Conservation (phyloP, 2,329 filamentous ascomycete genomes). For the Dactylellina cionopaga region DNA sequence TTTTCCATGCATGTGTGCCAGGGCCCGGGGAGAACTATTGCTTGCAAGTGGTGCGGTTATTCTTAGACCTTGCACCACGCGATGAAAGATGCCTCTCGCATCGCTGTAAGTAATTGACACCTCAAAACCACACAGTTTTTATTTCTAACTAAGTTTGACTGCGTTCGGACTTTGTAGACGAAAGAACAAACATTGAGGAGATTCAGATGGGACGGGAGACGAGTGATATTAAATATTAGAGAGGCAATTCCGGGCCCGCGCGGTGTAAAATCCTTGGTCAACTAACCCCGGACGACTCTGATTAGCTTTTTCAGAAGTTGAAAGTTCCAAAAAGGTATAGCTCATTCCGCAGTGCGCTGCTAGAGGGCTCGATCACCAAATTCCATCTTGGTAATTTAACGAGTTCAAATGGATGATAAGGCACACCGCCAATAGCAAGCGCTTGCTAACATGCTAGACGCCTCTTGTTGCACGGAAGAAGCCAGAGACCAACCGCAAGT, state of each 20-base stretch:
- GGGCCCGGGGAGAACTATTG: neutral
- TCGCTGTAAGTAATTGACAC: too few relatives aligned
- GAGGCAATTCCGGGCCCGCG: conserved; percentile 27
- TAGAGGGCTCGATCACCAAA: conserved; percentile 38
- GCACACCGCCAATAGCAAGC: conserved; percentile 23
- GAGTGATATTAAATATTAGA: conserved; percentile 5
- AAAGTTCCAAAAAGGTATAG: conserved; percentile 30
- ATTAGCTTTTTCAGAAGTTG: conserved; percentile 40
- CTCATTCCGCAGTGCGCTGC: neutral
- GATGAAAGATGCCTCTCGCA: too few relatives aligned
- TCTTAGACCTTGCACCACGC: too few relatives aligned
- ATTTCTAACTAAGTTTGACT: too few relatives aligned
- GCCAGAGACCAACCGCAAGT: neutral
- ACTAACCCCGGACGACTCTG: neutral
- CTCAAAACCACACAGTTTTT: too few relatives aligned
- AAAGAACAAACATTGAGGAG: neutral
- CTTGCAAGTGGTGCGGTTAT: too few relatives aligned
- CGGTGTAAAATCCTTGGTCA: neutral
- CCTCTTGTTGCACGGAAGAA: conserved; percentile 23
- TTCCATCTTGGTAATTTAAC: conserved; percentile 24
- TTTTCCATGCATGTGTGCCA: conserved; percentile 8
- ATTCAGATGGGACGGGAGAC: conserved; percentile 20
- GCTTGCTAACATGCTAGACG: conserved; percentile 13
- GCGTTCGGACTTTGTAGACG: neutral
- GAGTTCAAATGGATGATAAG: neutral